These are phyloP conservation scores for Elongisporangium prolatum DNA, from an alignment of 352 stramenopile species.

Conservation along the genomic window DNA sequence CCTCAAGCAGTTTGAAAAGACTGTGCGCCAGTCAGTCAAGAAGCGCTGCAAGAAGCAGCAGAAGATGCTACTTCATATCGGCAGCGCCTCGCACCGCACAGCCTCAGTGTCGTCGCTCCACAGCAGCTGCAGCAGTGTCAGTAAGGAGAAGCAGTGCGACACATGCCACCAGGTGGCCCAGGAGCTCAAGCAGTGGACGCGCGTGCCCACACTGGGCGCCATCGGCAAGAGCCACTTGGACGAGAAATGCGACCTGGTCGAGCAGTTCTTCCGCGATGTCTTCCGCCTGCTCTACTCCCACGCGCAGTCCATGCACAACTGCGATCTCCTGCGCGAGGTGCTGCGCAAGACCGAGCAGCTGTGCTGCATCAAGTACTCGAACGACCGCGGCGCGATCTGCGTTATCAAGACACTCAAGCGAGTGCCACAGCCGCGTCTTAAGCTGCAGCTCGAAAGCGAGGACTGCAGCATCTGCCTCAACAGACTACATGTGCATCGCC, in stretches of 20 bases:
- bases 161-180: constrained; percentile 42
- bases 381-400: constrained; percentile 33
- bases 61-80: constrained; percentile 8
- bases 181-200: constrained; percentile 33
- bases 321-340: constrained; percentile 41
- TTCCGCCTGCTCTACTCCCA: constrained; percentile 30
- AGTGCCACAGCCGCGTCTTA: constrained; percentile 10
- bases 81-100: constrained; percentile 18
- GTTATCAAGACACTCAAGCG: constrained; percentile 42
- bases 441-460: constrained; percentile 1
- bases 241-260: constrained; percentile 43
- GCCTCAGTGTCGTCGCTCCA: constrained; percentile 1
- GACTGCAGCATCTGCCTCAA: constrained; percentile 65
- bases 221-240: constrained; percentile 44
- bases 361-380: constrained; percentile 42
- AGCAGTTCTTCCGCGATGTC: constrained; percentile 39
- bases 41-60: constrained; percentile 19
- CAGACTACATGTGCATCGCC: constrained; percentile 7
- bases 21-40: constrained; percentile 31
- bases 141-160: constrained; percentile 15
- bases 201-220: constrained; percentile 29
- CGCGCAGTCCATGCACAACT: constrained; percentile 45
- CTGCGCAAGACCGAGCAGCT: constrained; percentile 39
- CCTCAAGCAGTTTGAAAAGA: constrained; percentile 31
- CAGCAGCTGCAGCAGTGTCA: not conserved